These are phyloP conservation scores for Chlamydomonas eustigma DNA, from an alignment of 139 green algal species.

Conservation along the genomic window DNA sequence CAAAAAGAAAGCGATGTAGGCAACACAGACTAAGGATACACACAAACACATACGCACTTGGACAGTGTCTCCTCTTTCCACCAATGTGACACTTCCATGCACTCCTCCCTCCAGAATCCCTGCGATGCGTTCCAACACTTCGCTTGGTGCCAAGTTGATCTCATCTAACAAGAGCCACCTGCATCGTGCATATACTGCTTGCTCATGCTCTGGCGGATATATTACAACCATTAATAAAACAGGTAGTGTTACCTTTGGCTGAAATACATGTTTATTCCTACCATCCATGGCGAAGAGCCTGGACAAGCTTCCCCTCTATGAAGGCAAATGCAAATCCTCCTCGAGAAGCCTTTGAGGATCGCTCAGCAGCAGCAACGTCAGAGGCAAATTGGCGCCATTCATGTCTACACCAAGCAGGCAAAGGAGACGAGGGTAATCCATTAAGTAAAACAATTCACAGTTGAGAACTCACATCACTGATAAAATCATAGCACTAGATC, in stretches of 20 bases:
- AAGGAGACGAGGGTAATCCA: too few relatives aligned
- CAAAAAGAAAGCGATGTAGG: not conserved
- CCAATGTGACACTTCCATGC: slow-evolving; percentile 57
- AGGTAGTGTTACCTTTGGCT: too few relatives aligned
- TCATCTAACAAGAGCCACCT: slow-evolving; percentile 97
- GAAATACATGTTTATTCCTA: not conserved
- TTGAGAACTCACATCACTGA: too few relatives aligned
- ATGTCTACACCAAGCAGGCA: slow-evolving; percentile 13
- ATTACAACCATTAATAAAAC: too few relatives aligned
- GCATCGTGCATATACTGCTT: too few relatives aligned
- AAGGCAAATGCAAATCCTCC: slow-evolving; percentile 91
- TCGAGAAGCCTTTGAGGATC: slow-evolving; percentile 59
- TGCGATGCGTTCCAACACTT: slow-evolving; percentile 81
- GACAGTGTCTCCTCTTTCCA: slow-evolving; percentile 77
- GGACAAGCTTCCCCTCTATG: slow-evolving; percentile 86
- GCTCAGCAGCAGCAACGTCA: slow-evolving; percentile 67
- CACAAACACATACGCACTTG: too few relatives aligned
- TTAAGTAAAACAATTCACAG: too few relatives aligned
- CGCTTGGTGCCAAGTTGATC: slow-evolving; percentile 80
- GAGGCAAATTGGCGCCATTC: slow-evolving; percentile 69
- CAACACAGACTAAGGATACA: not conserved
- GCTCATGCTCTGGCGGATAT: too few relatives aligned
- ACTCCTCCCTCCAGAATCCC: slow-evolving; percentile 77
- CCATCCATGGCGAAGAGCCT: slow-evolving; percentile 81
- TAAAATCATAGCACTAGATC: too few relatives aligned